These are phyloP conservation scores for Plasmopara muralis DNA, from an alignment of 352 stramenopile genomes.

Conservation along the genomic window DNA sequence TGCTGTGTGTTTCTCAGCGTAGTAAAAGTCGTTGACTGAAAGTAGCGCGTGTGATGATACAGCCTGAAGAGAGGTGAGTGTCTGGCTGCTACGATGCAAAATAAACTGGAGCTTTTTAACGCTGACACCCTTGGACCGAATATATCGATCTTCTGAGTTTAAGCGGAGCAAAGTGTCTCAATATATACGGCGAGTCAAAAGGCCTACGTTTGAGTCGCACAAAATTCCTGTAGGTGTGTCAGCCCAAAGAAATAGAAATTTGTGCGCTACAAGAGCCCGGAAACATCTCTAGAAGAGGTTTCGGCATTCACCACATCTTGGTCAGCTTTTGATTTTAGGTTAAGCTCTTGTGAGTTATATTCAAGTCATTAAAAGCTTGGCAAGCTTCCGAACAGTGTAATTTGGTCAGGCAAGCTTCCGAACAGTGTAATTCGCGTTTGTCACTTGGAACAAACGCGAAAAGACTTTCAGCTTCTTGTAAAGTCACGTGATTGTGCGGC, in stretches of 20 bases:
- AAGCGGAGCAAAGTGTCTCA: slow-evolving; percentile 7
- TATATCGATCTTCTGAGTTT: not conserved
- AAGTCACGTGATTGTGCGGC: not conserved
- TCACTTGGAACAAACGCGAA: not conserved
- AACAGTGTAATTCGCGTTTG: too few species aligned
- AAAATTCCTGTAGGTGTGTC: slow-evolving; percentile 1
- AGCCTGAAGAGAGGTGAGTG: not conserved
- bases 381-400: not conserved
- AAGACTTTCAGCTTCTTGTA: not conserved
- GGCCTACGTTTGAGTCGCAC: slow-evolving; percentile 1
- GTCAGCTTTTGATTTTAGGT: slow-evolving; percentile 7
- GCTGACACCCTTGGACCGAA: slow-evolving; percentile 1
- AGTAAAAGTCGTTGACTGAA: not conserved
- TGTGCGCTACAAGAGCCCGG: too few species aligned
- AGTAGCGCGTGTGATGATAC: not conserved
- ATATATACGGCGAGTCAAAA: slow-evolving; percentile 4
- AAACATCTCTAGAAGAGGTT: too few species aligned
- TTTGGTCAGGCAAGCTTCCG: not conserved
- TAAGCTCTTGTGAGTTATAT: not conserved
- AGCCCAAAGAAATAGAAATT: too few species aligned
- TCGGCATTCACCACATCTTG: slow-evolving; percentile 1
- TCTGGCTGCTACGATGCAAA: not conserved
- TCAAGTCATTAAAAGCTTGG: slow-evolving; percentile 8
- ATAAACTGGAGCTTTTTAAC: not conserved
- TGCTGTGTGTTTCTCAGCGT: not conserved